Evolutionary conservation across 2,329 filamentous ascomycete genomes (phyloP).

Genomic region (Zarea fungicola): DNA sequence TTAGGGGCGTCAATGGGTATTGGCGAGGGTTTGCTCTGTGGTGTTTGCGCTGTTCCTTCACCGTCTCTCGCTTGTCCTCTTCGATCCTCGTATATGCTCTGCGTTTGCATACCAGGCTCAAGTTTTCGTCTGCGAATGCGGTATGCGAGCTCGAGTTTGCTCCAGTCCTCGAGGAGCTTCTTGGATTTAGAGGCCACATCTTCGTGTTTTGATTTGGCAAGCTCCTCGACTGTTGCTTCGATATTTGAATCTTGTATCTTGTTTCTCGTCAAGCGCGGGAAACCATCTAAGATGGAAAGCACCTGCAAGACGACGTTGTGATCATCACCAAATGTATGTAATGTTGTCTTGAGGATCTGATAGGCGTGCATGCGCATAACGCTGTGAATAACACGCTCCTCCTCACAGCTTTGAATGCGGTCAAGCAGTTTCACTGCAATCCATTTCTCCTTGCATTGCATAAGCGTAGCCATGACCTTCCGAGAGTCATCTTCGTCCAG

Average conservation of each 20-base stretch:
- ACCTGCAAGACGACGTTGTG: slow-evolving; percentile 85
- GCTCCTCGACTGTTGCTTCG: slow-evolving; percentile 68
- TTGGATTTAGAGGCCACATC: slow-evolving; percentile 68
- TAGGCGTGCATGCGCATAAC: slow-evolving; percentile 98
- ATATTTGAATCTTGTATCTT: slow-evolving; percentile 97
- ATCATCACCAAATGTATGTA: slow-evolving; percentile 83
- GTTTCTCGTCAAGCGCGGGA: slow-evolving; percentile 89
- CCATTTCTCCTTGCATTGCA: slow-evolving; percentile 99
- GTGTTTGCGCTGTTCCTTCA: slow-evolving; percentile 27
- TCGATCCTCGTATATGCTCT: slow-evolving; percentile 58
- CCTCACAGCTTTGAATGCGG: slow-evolving; percentile 80
- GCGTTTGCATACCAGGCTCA: slow-evolving; percentile 58
- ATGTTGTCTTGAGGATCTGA: slow-evolving; percentile 81
- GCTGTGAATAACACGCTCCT: slow-evolving; percentile 79
- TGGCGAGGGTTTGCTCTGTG: slow-evolving; percentile 37
- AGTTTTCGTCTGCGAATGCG: slow-evolving; percentile 87
- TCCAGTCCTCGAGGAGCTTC: slow-evolving; percentile 76
- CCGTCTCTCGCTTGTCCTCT: slow-evolving; percentile 44
- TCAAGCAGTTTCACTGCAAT: slow-evolving; percentile 91
- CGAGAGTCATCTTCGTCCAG: slow-evolving; percentile 79
- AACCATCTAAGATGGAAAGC: slow-evolving; percentile 79
- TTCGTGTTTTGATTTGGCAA: slow-evolving; percentile 65
- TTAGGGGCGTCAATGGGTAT: slow-evolving; percentile 50
- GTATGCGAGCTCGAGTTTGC: slow-evolving; percentile 83
- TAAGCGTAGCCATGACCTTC: slow-evolving; percentile 92